These are phyloP conservation scores for Torulaspora maleeae DNA, from an alignment of 805 yeast genomes.

Conservation along the genomic window DNA sequence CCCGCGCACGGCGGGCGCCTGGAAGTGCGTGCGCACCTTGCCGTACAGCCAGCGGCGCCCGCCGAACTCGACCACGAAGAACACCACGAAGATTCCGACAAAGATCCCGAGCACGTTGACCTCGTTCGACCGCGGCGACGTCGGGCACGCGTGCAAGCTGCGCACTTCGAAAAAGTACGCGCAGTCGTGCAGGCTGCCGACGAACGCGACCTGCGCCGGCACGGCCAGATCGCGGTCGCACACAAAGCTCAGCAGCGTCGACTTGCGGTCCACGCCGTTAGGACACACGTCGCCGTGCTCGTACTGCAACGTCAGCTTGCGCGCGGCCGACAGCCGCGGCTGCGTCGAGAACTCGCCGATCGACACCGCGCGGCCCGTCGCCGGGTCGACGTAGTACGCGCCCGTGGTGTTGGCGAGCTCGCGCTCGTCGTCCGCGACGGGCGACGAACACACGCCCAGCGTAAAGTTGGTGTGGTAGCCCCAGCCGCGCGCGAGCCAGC, in stretches of 20 bases:
- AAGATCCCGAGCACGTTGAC: slow-evolving; percentile 64
- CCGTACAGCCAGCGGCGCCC: slow-evolving; percentile 34
- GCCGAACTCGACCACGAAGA: slow-evolving; percentile 39
- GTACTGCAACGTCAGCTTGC: slow-evolving; percentile 65
- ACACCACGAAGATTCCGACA: slow-evolving; percentile 44
- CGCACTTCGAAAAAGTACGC: slow-evolving; percentile 79
- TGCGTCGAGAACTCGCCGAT: slow-evolving; percentile 58
- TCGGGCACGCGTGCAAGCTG: slow-evolving; percentile 83
- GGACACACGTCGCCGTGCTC: slow-evolving; percentile 62
- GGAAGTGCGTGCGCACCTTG: slow-evolving; percentile 14
- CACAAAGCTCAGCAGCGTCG: slow-evolving; percentile 64
- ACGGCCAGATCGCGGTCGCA: slow-evolving; percentile 73
- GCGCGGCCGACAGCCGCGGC: slow-evolving; percentile 62
- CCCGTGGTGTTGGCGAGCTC: slow-evolving; percentile 39
- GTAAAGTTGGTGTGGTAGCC: slow-evolving; percentile 72
- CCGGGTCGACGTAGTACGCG: slow-evolving; percentile 49
- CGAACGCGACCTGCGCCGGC: slow-evolving; percentile 60
- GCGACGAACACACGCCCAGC: slow-evolving; percentile 63
- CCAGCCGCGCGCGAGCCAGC: slow-evolving; percentile 65
- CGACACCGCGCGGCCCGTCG: slow-evolving; percentile 39
- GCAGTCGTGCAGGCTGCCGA: slow-evolving; percentile 73
- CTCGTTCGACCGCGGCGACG: slow-evolving; percentile 62
- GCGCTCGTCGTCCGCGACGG: slow-evolving; percentile 33
- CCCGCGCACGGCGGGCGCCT: slow-evolving; percentile 1
- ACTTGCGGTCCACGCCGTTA: slow-evolving; percentile 51